These are phyloP conservation scores for Boletus putidus DNA, from an alignment of 1,284 basidiomycete genomes.

Conservation along the genomic window DNA sequence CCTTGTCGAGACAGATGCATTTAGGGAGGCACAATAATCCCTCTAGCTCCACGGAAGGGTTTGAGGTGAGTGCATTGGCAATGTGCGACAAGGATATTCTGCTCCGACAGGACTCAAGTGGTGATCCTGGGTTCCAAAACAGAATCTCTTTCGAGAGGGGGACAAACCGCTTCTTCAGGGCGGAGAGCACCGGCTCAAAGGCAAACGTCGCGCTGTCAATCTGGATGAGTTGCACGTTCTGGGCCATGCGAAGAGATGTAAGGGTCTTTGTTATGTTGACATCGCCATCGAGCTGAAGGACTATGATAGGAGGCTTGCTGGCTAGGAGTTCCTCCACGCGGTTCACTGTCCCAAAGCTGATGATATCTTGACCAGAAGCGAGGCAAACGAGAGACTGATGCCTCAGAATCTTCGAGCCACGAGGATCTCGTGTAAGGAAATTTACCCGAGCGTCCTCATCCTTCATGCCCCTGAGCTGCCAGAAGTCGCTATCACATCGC, in stretches of 20 bases:
- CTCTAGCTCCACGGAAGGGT: constrained; percentile 44
- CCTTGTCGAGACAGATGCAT: constrained; percentile 48
- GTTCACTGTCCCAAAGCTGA: constrained; percentile 54
- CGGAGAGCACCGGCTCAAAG: constrained; percentile 57
- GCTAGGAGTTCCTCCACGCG: constrained; percentile 56
- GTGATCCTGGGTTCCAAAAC: constrained; percentile 43
- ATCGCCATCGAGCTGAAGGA: constrained; percentile 52
- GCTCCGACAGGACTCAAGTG: not conserved
- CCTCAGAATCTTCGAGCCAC: constrained; percentile 42
- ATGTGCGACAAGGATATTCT: constrained; percentile 33
- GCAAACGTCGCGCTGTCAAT: constrained; percentile 58
- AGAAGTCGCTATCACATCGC: constrained; percentile 44
- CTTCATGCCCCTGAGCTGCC: constrained; percentile 39
- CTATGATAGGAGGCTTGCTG: constrained; percentile 47
- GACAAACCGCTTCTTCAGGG: constrained; percentile 45
- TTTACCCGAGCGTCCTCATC: constrained; percentile 32
- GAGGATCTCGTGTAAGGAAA: constrained; percentile 42
- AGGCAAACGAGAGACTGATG: constrained; percentile 56
- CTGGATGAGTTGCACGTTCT: constrained; percentile 48
- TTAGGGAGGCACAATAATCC: constrained; percentile 39
- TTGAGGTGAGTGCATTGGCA: constrained; percentile 34
- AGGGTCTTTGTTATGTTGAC: constrained; percentile 42
- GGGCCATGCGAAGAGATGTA: constrained; percentile 38
- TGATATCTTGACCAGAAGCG: constrained; percentile 45
- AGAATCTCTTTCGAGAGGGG: constrained; percentile 52